These are phyloP conservation scores for Lotmaria passim DNA, from an alignment of 208 protist genomes.

Conservation along the genomic window DNA sequence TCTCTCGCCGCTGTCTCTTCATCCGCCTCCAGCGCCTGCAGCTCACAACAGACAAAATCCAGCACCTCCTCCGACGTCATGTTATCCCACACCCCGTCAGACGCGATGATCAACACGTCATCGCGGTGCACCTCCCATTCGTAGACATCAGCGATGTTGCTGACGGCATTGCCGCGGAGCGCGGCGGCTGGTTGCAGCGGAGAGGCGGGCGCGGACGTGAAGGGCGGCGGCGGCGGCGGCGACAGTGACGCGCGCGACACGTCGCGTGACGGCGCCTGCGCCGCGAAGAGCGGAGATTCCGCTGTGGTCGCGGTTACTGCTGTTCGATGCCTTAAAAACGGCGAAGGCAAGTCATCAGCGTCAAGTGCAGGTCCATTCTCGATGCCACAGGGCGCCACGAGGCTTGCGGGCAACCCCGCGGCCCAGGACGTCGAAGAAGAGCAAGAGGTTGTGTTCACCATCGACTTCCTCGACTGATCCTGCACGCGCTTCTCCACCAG, in stretches of 20 bases:
- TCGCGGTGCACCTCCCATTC: conserved; percentile 56
- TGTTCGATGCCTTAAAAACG: too few species aligned
- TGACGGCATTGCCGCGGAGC: conserved; percentile 54
- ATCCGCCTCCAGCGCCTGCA: conserved; percentile 15
- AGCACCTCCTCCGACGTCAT: conserved; percentile 66
- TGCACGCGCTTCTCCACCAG: neutral
- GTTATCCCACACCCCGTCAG: conserved; percentile 82
- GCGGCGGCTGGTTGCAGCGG: neutral
- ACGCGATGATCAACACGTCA: conserved; percentile 82
- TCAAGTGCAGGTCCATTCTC: too few species aligned
- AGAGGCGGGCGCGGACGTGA: conserved; percentile 6
- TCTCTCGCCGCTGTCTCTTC: neutral
- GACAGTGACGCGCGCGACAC: neutral
- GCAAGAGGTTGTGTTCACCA: neutral
- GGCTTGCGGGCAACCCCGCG: neutral
- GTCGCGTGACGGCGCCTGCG: neutral
- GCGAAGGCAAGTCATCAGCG: too few species aligned
- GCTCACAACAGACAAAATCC: conserved; percentile 47
- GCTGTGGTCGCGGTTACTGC: too few species aligned
- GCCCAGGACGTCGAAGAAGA: too few species aligned
- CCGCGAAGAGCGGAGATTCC: conserved; percentile 1
- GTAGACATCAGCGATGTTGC: conserved; percentile 80
- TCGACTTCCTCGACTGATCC: neutral
- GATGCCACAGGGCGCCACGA: neutral
- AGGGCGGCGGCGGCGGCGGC: neutral